Evolutionary conservation across 257 asterid species (phyloP), one percentile per base, ranked within the genome.

Genomic region (Lithospermum erythrorhizon): DNA sequence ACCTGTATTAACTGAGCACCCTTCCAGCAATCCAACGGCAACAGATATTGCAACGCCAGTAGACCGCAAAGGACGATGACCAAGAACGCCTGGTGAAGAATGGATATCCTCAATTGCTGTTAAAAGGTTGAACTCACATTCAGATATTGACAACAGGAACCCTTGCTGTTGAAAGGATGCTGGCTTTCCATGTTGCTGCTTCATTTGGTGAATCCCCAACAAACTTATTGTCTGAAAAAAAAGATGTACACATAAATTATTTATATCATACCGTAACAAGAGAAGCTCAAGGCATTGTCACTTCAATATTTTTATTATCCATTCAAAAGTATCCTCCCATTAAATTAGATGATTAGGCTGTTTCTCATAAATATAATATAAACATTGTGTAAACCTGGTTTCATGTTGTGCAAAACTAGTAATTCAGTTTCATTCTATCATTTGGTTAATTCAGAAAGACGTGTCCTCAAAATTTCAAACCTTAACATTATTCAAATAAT

Each of bases 21-120:
- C 98, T 77, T 91, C 97, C 29, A 91, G 59, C 65, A 91, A 89
- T 30, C 94, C 98, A 25, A 86, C 78, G n/a, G 95, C 97, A 27
- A 86, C 95, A 20, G 97, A 81, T 78, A 91, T 76, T 60, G 98
- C 97, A 32, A 71, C 85, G 32, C 98, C 97, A 5, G 95, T 88
- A 59, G 80, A 82, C 66, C 98, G 82, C 22, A 75, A 61, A 65
- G 95, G 97, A 60, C 98, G 95, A 63, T 81, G 87, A 9, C 91
- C 95, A 29, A 68, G 77, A 68, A 68, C 76, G 74, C 61, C 58
- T 16, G 79, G 75, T 21, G 94, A 78, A 63, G 94, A 77, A 20
- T 63, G 80, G 47, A 91, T 79, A 57, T 88, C 90, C 75, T 91
- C 98, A 47, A 91, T 84, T 16, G 97, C 95, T 37, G 89, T 81